A percentile compares a stretch with the other conserved stretches of the same genome.
Conservation (phyloP, 768 basidiomycete genomes). For the Tremella mesenterica region DNA sequence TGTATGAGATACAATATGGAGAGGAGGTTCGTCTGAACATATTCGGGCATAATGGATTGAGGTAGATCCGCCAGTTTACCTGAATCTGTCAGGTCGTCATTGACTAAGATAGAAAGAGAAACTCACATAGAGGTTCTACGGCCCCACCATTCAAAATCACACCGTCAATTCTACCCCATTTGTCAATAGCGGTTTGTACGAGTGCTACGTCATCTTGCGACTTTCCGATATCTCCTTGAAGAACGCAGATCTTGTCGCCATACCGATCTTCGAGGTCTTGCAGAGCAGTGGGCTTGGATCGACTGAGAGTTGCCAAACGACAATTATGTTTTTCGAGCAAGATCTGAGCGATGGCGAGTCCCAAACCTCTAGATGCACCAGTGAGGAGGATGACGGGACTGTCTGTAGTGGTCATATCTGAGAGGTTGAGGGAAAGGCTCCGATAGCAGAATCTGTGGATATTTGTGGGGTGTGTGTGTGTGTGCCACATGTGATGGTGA, state of each 20-base stretch:
- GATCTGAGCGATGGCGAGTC: slow-evolving; percentile 64
- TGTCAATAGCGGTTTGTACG: slow-evolving; percentile 52
- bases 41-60: slow-evolving; percentile 15
- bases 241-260: slow-evolving; percentile 17
- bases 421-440: background rate
- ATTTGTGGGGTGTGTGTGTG: too few relatives aligned
- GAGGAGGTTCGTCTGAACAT: slow-evolving; percentile 80
- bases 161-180: slow-evolving; percentile 61
- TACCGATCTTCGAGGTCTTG: slow-evolving; percentile 30
- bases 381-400: slow-evolving; percentile 65
- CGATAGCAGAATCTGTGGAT: background rate
- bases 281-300: slow-evolving; percentile 61
- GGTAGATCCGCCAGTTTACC: slow-evolving; percentile 12
- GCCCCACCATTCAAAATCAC: slow-evolving; percentile 78
- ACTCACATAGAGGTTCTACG: slow-evolving; percentile 58
- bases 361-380: slow-evolving; percentile 71
- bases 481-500: too few relatives aligned
- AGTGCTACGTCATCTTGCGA: slow-evolving; percentile 45
- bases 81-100: background rate
- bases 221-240: slow-evolving; percentile 54
- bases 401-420: background rate
- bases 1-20: slow-evolving; percentile 65
- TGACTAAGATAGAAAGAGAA: slow-evolving; percentile 27
- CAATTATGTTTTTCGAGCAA: slow-evolving; percentile 59
- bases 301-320: slow-evolving; percentile 67